A percentile compares a stretch with the other conserved stretches of the same genome.
phyloP scores from a whole-genome alignment of 2,329 filamentous ascomycete species.

The Leptographium lundbergii region DNA sequence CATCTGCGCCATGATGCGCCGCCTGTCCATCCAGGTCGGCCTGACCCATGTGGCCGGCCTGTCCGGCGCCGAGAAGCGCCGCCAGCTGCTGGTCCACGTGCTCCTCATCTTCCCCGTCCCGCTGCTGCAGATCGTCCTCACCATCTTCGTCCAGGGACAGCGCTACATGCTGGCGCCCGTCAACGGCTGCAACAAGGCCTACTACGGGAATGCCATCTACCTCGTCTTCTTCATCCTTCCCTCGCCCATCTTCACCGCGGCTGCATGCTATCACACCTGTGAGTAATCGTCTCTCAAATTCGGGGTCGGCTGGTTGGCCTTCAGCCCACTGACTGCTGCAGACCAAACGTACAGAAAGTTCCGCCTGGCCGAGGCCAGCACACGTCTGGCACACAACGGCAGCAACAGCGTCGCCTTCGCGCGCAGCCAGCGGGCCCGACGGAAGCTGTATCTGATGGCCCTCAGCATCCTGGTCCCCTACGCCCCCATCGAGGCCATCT shows the following conservation, averaged over 20 bases:
- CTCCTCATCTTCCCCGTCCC: slow-evolving; percentile 43
- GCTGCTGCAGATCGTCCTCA: slow-evolving; percentile 33
- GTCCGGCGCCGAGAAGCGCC: slow-evolving; percentile 26
- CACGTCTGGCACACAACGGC: slow-evolving; percentile 23
- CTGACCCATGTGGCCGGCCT: slow-evolving; percentile 28
- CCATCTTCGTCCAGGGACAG: slow-evolving; percentile 32
- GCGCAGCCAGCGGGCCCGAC: slow-evolving; percentile 33
- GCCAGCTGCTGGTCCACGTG: slow-evolving; percentile 32
- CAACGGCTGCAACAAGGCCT: slow-evolving; percentile 34
- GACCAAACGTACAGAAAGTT: slow-evolving; percentile 36
- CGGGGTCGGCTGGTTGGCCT: neutral
- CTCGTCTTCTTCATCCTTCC: slow-evolving; percentile 35
- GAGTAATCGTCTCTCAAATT: too few species aligned
- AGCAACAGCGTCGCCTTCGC: slow-evolving; percentile 25
- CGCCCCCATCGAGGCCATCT: slow-evolving; percentile 31
- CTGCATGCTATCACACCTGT: slow-evolving; percentile 31
- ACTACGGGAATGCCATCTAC: slow-evolving; percentile 33
- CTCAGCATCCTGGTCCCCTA: slow-evolving; percentile 38
- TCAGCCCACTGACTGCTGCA: slow-evolving; percentile 13
- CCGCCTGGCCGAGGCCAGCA: slow-evolving; percentile 29
- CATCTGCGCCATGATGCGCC: slow-evolving; percentile 41
- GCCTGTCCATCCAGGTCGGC: slow-evolving; percentile 37
- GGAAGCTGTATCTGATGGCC: slow-evolving; percentile 43
- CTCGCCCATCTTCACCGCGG: slow-evolving; percentile 27
- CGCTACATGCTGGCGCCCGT: slow-evolving; percentile 38